Conservation (phyloP, 768 basidiomycete species). For the Arthromyces matolae region DNA sequence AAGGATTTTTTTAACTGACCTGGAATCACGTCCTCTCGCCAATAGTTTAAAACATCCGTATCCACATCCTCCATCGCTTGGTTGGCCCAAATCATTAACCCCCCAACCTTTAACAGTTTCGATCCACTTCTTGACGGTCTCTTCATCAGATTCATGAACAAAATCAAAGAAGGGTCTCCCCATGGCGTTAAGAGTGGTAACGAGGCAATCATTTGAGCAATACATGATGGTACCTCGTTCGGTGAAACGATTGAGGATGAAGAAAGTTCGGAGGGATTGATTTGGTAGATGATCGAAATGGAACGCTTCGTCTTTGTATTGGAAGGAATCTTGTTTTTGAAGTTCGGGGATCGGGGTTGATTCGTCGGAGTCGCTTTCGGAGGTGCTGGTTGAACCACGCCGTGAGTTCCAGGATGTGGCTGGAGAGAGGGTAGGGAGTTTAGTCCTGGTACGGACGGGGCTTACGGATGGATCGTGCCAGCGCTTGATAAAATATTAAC, state of each 20-base stretch:
- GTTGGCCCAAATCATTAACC: conserved; percentile 79
- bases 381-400: conserved; percentile 14
- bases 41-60: conserved; percentile 67
- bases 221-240: conserved; percentile 62
- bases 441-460: conserved; percentile 42
- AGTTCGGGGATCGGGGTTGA: conserved; percentile 18
- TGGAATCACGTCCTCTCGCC: conserved; percentile 58
- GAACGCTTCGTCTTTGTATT: conserved; percentile 37
- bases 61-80: conserved; percentile 81
- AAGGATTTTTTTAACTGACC: too few species aligned
- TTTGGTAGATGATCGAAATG: conserved; percentile 61
- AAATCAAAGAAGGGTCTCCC: conserved; percentile 75
- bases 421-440: conserved; percentile 27
- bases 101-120: conserved; percentile 79
- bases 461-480: conserved; percentile 70
- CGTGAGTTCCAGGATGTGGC: conserved; percentile 26
- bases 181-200: conserved; percentile 56
- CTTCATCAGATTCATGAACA: conserved; percentile 60
- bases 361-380: conserved; percentile 15
- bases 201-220: conserved; percentile 68
- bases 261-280: conserved; percentile 72
- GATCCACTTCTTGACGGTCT: conserved; percentile 67
- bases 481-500: conserved; percentile 35
- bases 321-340: conserved; percentile 30
- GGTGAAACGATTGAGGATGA: conserved; percentile 79